Evolutionary conservation across 2,329 filamentous ascomycete genomes (phyloP).

Genomic region (Mycogone perniciosa): DNA sequence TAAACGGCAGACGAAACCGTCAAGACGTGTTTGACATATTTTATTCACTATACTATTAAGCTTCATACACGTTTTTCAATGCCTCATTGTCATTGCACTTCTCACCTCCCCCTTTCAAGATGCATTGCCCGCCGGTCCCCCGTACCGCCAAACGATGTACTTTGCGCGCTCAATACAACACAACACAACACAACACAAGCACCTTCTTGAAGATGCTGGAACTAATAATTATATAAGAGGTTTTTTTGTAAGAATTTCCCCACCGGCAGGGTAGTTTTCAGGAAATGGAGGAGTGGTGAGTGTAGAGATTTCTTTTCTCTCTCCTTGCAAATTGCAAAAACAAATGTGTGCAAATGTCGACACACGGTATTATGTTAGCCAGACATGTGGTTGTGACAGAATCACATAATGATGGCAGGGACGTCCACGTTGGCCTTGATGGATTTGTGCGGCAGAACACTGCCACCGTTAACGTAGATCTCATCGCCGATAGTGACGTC

Average conservation of each 20-base stretch:
- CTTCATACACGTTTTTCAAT: conserved; percentile 11
- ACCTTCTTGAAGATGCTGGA: not conserved
- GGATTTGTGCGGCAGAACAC: conserved; percentile 93
- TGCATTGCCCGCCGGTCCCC: conserved; percentile 11
- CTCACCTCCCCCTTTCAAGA: conserved; percentile 6
- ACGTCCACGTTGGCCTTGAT: conserved; percentile 97
- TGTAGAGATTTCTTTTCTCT: not conserved
- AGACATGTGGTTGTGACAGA: not conserved
- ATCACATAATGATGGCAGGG: conserved; percentile 62
- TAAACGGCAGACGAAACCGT: not conserved
- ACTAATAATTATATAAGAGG: conserved; percentile 10
- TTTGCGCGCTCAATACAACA: conserved; percentile 8
- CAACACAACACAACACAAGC: conserved; percentile 2
- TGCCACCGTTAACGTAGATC: conserved; percentile 96
- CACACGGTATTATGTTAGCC: conserved; percentile 1
- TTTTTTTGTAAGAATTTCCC: not conserved
- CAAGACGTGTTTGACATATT: conserved; percentile 3
- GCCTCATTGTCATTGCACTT: conserved; percentile 9
- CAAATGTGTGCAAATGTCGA: not conserved
- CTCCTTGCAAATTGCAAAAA: not conserved
- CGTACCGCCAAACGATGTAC: conserved; percentile 14
- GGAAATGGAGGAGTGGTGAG: conserved; percentile 10
- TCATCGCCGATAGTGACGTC: conserved; percentile 97
- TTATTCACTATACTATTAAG: conserved; percentile 12
- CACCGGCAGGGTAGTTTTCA: conserved; percentile 8